Percentiles rank a stretch among this genome's conserved stretches.
Evolutionary conservation across 441 rosid genomes (phyloP).

Genomic region (Isatis lusitanica): DNA sequence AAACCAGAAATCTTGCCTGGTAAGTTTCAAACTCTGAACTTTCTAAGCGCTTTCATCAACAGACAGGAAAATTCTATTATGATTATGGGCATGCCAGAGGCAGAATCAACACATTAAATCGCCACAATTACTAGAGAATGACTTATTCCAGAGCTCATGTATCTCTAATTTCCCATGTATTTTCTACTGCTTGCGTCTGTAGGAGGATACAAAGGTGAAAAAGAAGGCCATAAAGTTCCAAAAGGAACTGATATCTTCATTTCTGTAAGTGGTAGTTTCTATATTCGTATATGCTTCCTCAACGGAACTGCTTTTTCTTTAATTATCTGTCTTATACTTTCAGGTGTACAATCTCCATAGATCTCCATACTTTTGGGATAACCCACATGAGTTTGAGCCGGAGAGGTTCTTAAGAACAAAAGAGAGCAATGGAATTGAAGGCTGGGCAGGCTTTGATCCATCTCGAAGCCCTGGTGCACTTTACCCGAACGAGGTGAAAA

Average conservation of each 20-base stretch:
- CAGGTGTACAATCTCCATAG: slow-evolving; percentile 92
- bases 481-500: slow-evolving; percentile 82
- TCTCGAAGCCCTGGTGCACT: slow-evolving; percentile 88
- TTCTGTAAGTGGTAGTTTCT: slow-evolving; percentile 55
- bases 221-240: slow-evolving; percentile 71
- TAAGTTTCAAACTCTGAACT: slow-evolving; percentile 21
- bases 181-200: slow-evolving; percentile 14
- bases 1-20: slow-evolving; percentile 79
- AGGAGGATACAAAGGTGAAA: slow-evolving; percentile 86
- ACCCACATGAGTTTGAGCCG: slow-evolving; percentile 72
- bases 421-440: slow-evolving; percentile 63
- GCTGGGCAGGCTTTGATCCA: slow-evolving; percentile 93
- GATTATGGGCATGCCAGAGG: not conserved
- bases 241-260: slow-evolving; percentile 86
- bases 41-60: not conserved
- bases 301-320: not conserved
- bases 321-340: slow-evolving; percentile 5
- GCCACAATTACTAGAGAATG: not conserved
- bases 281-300: not conserved
- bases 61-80: not conserved
- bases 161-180: not conserved
- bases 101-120: not conserved
- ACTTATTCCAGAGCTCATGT: not conserved
- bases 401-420: slow-evolving; percentile 67
- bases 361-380: slow-evolving; percentile 88